Percentiles rank a stretch among this genome's conserved stretches.
These are phyloP conservation scores for Pistacia atlantica DNA, from an alignment of 345 rosid genomes.

Conservation along the genomic window DNA sequence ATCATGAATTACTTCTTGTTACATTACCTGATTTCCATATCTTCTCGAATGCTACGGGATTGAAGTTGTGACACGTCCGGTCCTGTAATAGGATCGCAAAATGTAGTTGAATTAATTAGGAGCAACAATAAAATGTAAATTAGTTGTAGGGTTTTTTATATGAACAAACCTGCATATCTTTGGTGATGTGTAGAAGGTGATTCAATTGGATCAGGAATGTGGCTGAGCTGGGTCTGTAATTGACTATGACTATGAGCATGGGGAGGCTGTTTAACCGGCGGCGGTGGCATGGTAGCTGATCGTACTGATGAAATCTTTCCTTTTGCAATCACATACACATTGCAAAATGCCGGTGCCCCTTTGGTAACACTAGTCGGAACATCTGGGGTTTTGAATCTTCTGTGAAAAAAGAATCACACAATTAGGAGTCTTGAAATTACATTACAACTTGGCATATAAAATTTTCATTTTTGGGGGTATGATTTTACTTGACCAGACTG, in stretches of 20 bases:
- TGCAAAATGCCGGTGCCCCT: slow-evolving; percentile 69
- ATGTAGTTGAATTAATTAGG: not conserved
- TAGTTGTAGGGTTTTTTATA: no score
- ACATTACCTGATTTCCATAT: slow-evolving; percentile 42
- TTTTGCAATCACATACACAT: slow-evolving; percentile 67
- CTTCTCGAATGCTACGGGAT: slow-evolving; percentile 29
- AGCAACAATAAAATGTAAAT: not conserved
- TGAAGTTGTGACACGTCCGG: slow-evolving; percentile 27
- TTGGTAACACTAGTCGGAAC: slow-evolving; percentile 58
- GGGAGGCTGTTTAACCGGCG: slow-evolving; percentile 31
- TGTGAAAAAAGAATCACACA: slow-evolving; percentile 8
- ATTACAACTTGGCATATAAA: no score
- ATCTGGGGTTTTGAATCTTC: slow-evolving; percentile 67
- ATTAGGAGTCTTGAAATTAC: not conserved
- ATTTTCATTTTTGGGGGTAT: no score
- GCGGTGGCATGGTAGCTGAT: slow-evolving; percentile 44
- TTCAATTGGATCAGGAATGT: slow-evolving; percentile 13
- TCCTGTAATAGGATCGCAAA: slow-evolving; percentile 10
- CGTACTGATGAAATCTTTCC: slow-evolving; percentile 62
- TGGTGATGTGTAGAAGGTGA: slow-evolving; percentile 4
- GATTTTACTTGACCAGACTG: slow-evolving; percentile 58
- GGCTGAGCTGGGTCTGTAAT: slow-evolving; percentile 16
- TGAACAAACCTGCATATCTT: slow-evolving; percentile 32
- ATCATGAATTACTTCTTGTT: no score
- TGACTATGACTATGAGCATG: slow-evolving; percentile 6